These are phyloP conservation scores for Lonicera japonica DNA, from an alignment of 129 eudicot genomes.

Conservation along the genomic window DNA sequence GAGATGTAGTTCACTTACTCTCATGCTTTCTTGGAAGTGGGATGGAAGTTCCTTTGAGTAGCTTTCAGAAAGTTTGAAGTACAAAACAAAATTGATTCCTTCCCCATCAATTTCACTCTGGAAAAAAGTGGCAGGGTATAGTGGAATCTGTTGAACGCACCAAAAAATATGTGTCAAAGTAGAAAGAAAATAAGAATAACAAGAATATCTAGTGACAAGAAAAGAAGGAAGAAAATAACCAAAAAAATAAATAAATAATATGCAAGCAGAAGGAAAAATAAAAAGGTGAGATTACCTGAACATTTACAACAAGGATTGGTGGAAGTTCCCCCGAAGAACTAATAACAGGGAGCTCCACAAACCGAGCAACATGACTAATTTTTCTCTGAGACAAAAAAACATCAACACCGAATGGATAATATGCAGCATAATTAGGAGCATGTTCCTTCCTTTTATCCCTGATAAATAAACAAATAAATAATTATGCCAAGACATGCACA, in stretches of 20 bases:
- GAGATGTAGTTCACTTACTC: conserved; percentile 32
- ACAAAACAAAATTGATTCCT: conserved; percentile 74
- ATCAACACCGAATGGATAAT: conserved; percentile 81
- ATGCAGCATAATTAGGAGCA: conserved; percentile 72
- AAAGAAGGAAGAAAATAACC: neutral
- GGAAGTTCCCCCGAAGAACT: conserved; percentile 66
- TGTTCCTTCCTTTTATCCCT: conserved; percentile 90
- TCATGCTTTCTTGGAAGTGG: conserved; percentile 65
- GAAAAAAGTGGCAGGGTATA: conserved; percentile 74
- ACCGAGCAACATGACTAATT: conserved; percentile 73
- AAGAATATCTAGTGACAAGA: neutral
- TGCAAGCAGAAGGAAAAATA: neutral
- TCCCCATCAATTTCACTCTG: conserved; percentile 83
- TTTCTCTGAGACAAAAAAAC: conserved; percentile 71
- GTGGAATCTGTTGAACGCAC: conserved; percentile 49
- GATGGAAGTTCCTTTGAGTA: conserved; percentile 65
- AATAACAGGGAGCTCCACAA: conserved; percentile 67
- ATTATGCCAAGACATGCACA: conserved; percentile 4
- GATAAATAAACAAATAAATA: conserved; percentile 7
- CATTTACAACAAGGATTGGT: conserved; percentile 81
- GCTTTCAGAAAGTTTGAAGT: conserved; percentile 72
- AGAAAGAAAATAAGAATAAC: neutral
- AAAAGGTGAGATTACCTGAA: conserved; percentile 58
- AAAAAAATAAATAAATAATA: neutral
- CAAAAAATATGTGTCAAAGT: neutral